Conservation (phyloP, 2,329 filamentous ascomycete genomes). For the Exophiala aquamarina region DNA sequence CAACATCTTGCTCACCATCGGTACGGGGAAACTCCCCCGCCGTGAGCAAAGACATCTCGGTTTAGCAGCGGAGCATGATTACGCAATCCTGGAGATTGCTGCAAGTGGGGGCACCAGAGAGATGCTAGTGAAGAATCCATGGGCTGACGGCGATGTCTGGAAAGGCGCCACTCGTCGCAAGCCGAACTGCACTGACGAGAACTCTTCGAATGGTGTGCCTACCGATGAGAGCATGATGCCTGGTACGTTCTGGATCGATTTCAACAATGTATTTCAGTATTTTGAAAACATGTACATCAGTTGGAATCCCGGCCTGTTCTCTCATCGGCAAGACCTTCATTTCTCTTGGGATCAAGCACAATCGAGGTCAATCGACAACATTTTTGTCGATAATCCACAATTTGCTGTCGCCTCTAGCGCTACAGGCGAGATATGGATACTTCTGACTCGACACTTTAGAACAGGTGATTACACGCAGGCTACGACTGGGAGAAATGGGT, state of each 20-base stretch:
- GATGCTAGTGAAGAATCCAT: conserved; percentile 91
- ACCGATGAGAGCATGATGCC: conserved; percentile 39
- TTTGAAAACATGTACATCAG: conserved; percentile 97
- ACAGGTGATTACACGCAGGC: conserved; percentile 60
- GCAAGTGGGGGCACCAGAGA: conserved; percentile 63
- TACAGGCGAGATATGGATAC: conserved; percentile 72
- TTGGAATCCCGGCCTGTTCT: conserved; percentile 89
- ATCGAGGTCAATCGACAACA: conserved; percentile 22
- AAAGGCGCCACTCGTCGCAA: conserved; percentile 29
- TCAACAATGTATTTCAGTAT: conserved; percentile 83
- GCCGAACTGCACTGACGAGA: conserved; percentile 20
- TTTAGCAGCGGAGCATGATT: conserved; percentile 87
- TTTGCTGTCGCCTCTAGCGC: conserved; percentile 54
- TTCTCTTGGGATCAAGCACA: conserved; percentile 75
- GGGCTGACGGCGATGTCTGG: conserved; percentile 67
- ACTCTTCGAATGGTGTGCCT: conserved; percentile 3
- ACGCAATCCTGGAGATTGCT: conserved; percentile 80
- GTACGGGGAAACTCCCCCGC: conserved; percentile 77
- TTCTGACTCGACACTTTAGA: conserved; percentile 83
- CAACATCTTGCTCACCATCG: conserved; percentile 84
- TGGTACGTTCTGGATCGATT: conserved; percentile 91
- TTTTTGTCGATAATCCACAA: conserved; percentile 62
- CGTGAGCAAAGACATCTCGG: conserved; percentile 79
- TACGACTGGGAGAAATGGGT: conserved; percentile 62
- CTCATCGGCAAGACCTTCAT: conserved; percentile 80